Evolutionary conservation across 768 basidiomycete genomes (phyloP).

Genomic region (Chalciporus pseudorubinellus): DNA sequence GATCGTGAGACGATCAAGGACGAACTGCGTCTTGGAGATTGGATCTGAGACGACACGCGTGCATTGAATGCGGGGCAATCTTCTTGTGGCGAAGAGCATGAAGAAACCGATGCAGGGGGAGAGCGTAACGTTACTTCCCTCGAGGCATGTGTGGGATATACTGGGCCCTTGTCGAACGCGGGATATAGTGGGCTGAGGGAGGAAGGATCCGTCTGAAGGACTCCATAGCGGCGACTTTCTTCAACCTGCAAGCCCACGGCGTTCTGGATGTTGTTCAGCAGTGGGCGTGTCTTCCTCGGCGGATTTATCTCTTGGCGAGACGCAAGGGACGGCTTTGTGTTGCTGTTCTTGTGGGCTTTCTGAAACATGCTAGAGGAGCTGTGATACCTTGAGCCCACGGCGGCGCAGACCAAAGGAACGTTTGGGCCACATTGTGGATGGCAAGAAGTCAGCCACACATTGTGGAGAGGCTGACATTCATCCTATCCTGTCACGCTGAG

Average conservation of each 20-base stretch:
- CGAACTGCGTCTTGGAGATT: not conserved
- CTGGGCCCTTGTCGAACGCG: not conserved
- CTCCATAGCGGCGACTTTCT: constrained; percentile 10
- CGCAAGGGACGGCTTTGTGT: not conserved
- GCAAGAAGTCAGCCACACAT: constrained; percentile 16
- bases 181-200: constrained; percentile 6
- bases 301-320: not conserved
- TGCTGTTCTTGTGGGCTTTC: not conserved
- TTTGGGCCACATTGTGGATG: not conserved
- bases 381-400: not conserved
- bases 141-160: not conserved
- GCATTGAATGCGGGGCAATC: not conserved
- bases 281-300: constrained; percentile 7
- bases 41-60: not conserved
- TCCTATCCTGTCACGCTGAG: not conserved
- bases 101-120: not conserved
- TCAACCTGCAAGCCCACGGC: constrained; percentile 5
- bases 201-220: constrained; percentile 8
- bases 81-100: not conserved
- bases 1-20: constrained; percentile 7
- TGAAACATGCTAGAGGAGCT: not conserved
- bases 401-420: not conserved
- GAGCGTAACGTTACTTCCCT: not conserved
- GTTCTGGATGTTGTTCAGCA: constrained; percentile 20
- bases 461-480: not conserved